These are phyloP conservation scores for Leccinum broughii DNA, from an alignment of 768 basidiomycete genomes.

Conservation along the genomic window DNA sequence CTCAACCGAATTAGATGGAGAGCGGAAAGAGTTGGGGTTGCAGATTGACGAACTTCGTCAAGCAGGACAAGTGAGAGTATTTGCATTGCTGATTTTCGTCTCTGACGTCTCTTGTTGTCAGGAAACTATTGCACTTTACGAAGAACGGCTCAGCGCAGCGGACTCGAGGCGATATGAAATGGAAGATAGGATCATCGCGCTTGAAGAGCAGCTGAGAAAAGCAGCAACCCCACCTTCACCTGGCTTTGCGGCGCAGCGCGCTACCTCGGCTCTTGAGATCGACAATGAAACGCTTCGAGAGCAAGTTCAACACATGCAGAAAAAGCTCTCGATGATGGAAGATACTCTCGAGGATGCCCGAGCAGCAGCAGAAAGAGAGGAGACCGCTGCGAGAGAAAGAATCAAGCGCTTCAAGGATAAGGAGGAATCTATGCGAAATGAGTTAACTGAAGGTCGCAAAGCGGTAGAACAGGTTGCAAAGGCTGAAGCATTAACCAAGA, in stretches of 20 bases:
- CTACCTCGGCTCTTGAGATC: conserved; percentile 79
- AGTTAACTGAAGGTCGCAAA: conserved; percentile 63
- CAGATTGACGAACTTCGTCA: conserved; percentile 84
- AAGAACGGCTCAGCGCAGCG: conserved; percentile 75
- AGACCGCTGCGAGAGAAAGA: conserved; percentile 57
- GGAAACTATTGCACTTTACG: conserved; percentile 96
- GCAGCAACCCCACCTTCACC: conserved; percentile 35
- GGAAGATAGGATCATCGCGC: conserved; percentile 58
- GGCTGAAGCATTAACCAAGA: conserved; percentile 60
- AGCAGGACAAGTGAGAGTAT: conserved; percentile 75
- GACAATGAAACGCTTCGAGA: conserved; percentile 93
- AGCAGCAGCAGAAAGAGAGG: conserved; percentile 72
- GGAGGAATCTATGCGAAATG: conserved; percentile 68
- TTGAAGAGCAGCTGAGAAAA: conserved; percentile 53
- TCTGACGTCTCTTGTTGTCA: conserved; percentile 30
- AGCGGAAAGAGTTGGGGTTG: conserved; percentile 62
- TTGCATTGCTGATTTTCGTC: background rate
- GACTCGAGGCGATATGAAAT: conserved; percentile 77
- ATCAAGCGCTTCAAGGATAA: conserved; percentile 72
- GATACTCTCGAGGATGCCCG: conserved; percentile 82
- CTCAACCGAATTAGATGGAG: conserved; percentile 50
- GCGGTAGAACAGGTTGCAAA: conserved; percentile 64
- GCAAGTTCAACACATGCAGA: conserved; percentile 85
- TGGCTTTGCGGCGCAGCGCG: conserved; percentile 37
- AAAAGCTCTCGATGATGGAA: conserved; percentile 72